Evolutionary conservation across 345 rosid genomes (phyloP), one percentile per base, ranked within the genome.

Genomic region (Eucalyptus marginata): DNA sequence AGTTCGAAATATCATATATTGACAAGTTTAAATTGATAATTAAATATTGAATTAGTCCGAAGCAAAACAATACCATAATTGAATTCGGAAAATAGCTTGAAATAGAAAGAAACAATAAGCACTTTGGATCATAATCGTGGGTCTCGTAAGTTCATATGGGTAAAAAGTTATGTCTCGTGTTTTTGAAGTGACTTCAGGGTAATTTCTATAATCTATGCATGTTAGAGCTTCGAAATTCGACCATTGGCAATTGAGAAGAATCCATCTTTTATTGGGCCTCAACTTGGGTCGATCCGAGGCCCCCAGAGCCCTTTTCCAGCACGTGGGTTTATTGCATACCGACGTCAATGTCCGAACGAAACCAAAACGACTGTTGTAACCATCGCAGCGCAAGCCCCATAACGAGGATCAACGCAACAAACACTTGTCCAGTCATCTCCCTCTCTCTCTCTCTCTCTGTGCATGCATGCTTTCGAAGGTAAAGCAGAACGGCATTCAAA

Each of bases 61-160:
- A 51, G 66, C 15, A 59, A 27, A 0, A 0, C 0, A 7, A 59
- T 59, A 29, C 0, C 7, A 27, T 59, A 5, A 59, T 25, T 0
- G 0, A 59, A 59, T 56, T 56, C 1, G 12, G 27, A 22, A 9
- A 29, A 27, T 62, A 62, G 40, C 76, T 8, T 16, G 10, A n/a
- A n/a, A 64, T 3, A n/a, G 2, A n/a, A n/a, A 7, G 15, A 64
- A n/a, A 14, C 3, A 8, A 66, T 31, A 10, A 31, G 13, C 12
- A 68, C 13, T 68, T 33, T 8, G 13, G 24, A 68, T 68, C 80
- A 68, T 68, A 68, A 33, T 16, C 43, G 11, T 9, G 25, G 7
- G 36, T 16, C 12, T 33, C 4, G 12, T 9, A 8, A 15, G 20
- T 31, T 68, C 1, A 59, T 24, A 59, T 59, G 14, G 31, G 7